phyloP scores from a whole-genome alignment of 306 rosid genomes.

The Elaeagnus macrophylla region DNA sequence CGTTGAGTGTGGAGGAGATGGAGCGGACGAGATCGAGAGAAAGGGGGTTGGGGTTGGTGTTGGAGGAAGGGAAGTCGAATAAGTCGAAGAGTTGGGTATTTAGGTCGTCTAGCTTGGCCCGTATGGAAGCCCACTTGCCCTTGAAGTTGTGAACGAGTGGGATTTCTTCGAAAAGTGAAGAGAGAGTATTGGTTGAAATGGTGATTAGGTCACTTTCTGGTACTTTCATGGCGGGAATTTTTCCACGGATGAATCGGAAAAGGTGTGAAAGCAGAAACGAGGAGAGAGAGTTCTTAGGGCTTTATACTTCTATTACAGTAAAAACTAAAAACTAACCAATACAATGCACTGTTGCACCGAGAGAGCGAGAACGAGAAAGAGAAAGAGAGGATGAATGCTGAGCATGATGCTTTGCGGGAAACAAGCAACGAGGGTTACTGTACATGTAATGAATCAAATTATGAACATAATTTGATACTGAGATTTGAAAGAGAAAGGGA shows the following conservation, averaged over 20 bases:
- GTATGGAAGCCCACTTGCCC: neutral
- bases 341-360: neutral
- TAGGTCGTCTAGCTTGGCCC: neutral
- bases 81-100: neutral
- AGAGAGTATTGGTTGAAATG: neutral
- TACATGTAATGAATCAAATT: no score
- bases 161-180: neutral
- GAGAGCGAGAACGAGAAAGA: neutral
- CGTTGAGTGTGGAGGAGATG: neutral
- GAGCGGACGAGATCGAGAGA: neutral
- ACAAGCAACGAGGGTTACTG: no score
- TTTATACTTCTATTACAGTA: no score
- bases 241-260: neutral
- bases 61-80: neutral
- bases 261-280: no score
- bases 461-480: no score
- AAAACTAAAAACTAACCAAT: no score
- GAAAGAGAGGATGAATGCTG: neutral
- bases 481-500: no score
- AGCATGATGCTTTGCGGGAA: no score
- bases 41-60: neutral
- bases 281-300: neutral
- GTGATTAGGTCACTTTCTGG: neutral
- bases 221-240: neutral
- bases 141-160: neutral